A percentile compares a stretch with the other conserved stretches of the same genome.
phyloP scores from a whole-genome alignment of 306 rosid genomes.

The Clitoria ternatea region DNA sequence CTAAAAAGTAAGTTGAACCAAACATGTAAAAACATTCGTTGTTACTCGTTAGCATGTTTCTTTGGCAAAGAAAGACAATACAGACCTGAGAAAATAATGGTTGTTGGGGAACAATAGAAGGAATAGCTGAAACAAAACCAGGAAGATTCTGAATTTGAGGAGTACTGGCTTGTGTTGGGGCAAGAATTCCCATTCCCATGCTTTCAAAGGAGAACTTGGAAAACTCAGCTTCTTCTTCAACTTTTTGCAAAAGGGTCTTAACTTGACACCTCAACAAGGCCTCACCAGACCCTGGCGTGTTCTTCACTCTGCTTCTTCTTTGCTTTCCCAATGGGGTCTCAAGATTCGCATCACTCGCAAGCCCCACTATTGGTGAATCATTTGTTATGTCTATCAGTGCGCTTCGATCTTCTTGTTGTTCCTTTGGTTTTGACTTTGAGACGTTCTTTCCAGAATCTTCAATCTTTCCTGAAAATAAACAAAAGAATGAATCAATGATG shows the following conservation, averaged over 20 bases:
- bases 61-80: background rate
- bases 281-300: conserved; percentile 84
- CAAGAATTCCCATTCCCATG: conserved; percentile 47
- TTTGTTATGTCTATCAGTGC: conserved; percentile 75
- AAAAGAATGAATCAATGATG: background rate
- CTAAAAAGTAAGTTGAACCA: background rate
- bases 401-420: conserved; percentile 54
- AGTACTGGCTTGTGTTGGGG: conserved; percentile 59
- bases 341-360: conserved; percentile 45
- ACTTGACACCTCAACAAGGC: conserved; percentile 82
- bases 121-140: conserved; percentile 18
- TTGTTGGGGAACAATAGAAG: conserved; percentile 40
- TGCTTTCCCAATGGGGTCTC: conserved; percentile 55
- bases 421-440: conserved; percentile 44
- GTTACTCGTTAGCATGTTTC: background rate
- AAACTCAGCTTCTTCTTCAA: conserved; percentile 53
- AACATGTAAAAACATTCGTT: background rate
- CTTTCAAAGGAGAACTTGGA: conserved; percentile 10
- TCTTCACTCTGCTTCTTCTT: conserved; percentile 45
- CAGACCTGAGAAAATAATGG: conserved; percentile 55
- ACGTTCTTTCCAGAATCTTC: conserved; percentile 52
- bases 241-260: conserved; percentile 79
- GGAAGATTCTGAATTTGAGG: conserved; percentile 50
- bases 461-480: conserved; percentile 41
- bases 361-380: conserved; percentile 86